Conservation (phyloP, 2,329 filamentous ascomycete genomes). For the Davidsoniella eucalypti region DNA sequence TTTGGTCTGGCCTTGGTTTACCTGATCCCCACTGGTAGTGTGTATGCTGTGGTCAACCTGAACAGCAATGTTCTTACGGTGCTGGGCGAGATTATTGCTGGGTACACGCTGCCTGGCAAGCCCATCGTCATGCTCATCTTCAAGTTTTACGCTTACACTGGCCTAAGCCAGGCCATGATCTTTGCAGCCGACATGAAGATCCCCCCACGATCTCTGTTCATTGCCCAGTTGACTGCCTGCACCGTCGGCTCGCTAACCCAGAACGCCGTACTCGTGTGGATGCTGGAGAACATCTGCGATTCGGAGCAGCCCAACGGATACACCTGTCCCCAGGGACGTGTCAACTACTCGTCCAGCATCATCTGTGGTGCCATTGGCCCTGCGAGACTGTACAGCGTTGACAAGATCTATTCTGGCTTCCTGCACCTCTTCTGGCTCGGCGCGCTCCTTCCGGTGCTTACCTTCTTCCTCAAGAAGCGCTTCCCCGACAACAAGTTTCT, state of each 20-base stretch:
- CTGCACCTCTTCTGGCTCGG: constrained; percentile 41
- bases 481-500: constrained; percentile 28
- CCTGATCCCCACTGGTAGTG: constrained; percentile 27
- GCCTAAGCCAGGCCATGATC: constrained; percentile 28
- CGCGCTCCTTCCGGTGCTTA: constrained; percentile 25
- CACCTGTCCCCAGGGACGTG: constrained; percentile 39
- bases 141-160: constrained; percentile 30
- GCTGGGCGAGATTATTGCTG: constrained; percentile 31
- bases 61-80: constrained; percentile 31
- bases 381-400: constrained; percentile 19
- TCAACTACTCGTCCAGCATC: constrained; percentile 42
- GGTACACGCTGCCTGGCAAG: constrained; percentile 31
- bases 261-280: constrained; percentile 22
- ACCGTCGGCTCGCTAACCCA: constrained; percentile 24
- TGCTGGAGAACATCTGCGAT: constrained; percentile 33
- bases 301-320: constrained; percentile 30
- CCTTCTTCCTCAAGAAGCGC: constrained; percentile 31
- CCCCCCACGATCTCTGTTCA: constrained; percentile 32
- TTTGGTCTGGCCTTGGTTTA: constrained; percentile 25
- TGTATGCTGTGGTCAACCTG: constrained; percentile 31
- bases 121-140: constrained; percentile 33
- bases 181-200: constrained; percentile 35
- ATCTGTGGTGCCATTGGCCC: constrained; percentile 45
- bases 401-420: constrained; percentile 29
- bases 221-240: constrained; percentile 25